These are phyloP conservation scores for Vitis vinifera DNA, from an alignment of 164 flowering plant genomes.

Conservation along the genomic window ASM3070453v1 NC_081808.1:3042001-3042500, in stretches of 20 bases:
- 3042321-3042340: not conserved
- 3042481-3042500: conserved; percentile 1
- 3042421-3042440: conserved; percentile 21
- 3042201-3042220: not conserved
- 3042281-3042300: conserved; percentile 13
- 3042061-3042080: no score
- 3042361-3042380: conserved; percentile 26
- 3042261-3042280: not conserved
- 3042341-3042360: conserved; percentile 12
- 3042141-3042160: no score
- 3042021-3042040: no score
- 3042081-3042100: no score
- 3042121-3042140: no score
- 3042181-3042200: not conserved
- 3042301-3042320: conserved; percentile 14
- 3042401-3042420: conserved; percentile 57
- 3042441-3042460: not conserved
- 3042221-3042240: not conserved
- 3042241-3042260: conserved; percentile 3
- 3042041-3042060: no score
- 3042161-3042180: not conserved
- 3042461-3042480: not conserved
- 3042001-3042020: no score
- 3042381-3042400: conserved; percentile 48
- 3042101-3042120: no score